A percentile compares a stretch with the other conserved stretches of the same genome.
Evolutionary conservation across 225 moss, liverwort and hornwort genomes (phyloP).

Genomic region (Sphagnum tenellum): DNA sequence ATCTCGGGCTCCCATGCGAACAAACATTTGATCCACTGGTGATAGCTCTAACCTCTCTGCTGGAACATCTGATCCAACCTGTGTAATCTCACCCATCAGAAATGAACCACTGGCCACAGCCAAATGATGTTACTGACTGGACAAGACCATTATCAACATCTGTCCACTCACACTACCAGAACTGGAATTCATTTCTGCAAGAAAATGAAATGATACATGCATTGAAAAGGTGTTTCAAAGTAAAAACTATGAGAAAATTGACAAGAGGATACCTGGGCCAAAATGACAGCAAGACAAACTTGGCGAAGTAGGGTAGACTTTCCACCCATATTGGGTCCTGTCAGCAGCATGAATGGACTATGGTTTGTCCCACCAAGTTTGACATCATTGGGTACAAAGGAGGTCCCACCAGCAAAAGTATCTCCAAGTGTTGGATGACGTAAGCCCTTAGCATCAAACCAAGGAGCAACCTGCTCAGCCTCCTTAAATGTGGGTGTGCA

Average conservation of each 20-base stretch:
- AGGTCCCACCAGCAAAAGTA: slow-evolving; percentile 45
- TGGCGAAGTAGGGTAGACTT: slow-evolving; percentile 98
- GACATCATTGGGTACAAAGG: slow-evolving; percentile 91
- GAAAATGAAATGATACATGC: too few relatives aligned
- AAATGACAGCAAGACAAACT: slow-evolving; percentile 83
- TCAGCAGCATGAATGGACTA: slow-evolving; percentile 84
- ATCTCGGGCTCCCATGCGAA: slow-evolving; percentile 97
- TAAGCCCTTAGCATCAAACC: slow-evolving; percentile 57
- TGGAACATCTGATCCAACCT: slow-evolving; percentile 97
- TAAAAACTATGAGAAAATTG: too few relatives aligned
- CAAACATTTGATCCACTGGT: slow-evolving; percentile 86
- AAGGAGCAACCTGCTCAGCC: slow-evolving; percentile 18
- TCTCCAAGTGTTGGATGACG: slow-evolving; percentile 72
- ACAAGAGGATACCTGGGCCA: slow-evolving; percentile 63
- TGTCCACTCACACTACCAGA: too few relatives aligned
- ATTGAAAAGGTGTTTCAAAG: too few relatives aligned
- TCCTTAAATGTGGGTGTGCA: slow-evolving; percentile 62
- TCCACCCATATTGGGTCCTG: slow-evolving; percentile 99
- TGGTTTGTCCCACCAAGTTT: slow-evolving; percentile 58
- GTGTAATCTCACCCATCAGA: slow-evolving; percentile 7
- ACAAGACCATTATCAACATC: too few relatives aligned
- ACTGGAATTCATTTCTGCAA: too few relatives aligned
- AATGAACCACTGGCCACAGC: not conserved
- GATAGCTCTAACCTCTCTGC: slow-evolving; percentile 62
- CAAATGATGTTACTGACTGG: too few relatives aligned